Base-by-base conservation (phyloP, 1,284 basidiomycete genomes). In the Ganoderma resinaceum region DNA sequence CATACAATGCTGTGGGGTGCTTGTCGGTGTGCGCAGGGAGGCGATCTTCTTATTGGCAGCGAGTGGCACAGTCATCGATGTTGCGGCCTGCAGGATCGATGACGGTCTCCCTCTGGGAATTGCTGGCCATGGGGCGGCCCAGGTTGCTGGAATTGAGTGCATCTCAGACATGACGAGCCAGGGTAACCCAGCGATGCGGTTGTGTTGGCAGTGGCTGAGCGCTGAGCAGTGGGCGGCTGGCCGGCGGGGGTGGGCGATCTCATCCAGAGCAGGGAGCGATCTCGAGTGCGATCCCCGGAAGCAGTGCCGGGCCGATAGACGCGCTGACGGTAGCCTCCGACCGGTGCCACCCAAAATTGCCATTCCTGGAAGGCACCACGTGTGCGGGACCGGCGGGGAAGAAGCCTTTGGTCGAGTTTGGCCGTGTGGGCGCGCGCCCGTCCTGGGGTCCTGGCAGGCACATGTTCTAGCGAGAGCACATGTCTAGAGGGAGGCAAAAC, bases 381-480 rank as follows among this genome's bases (percentile, higher is more conserved):
- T 66, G 65, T 18, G 61, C 40, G 46, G 43, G 16, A 38, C 33
- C 37, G 65, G 37, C 55, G 59, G 65, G 18, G 49, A 33, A 23
- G 46, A n/a, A 42, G 46, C 6, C 14, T 66, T 66, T 66, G 66
- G 61, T 60, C 6, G 23, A 14, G 66, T 66, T 66, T 66, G 66
- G 37, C 55, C n/a, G 66, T 66, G 66, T 66, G 55, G 66, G 62
- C 53, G 52, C 37, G 38, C 11, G 33, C 2, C 33, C 16, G 58
- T 31, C 16, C 52, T 31, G 52, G 52, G 52, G 35, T 60, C 33
- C 58, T 38, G 58, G 35, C 35, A 23, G 37, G 58, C 58, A 60
- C 58, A 52, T 52, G 46, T 52, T 23, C n/a, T 52, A 26, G 12
- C 46, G 23, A 26, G 46, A 26, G 46, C 46, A 52, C 46, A 60